A percentile compares a stretch with the other conserved stretches of the same genome.
Conservation (phyloP, 192 early-diverging fungal species). For the Mortierella antarctica region DNA sequence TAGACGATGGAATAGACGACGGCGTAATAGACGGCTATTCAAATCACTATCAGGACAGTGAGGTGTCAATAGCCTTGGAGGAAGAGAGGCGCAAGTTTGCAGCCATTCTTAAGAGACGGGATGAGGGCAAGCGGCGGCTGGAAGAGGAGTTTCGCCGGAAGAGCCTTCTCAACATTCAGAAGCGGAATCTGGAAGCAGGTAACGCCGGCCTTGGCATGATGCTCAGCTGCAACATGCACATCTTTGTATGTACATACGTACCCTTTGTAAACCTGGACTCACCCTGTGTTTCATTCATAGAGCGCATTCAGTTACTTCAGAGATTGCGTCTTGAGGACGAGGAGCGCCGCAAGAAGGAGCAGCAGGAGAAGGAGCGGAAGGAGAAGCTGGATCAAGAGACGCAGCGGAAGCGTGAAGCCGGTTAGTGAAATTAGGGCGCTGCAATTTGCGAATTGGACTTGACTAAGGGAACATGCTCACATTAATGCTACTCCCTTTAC, state of each 20-base stretch:
- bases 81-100: slow-evolving; percentile 23
- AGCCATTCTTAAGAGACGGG: slow-evolving; percentile 10
- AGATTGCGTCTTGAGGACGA: slow-evolving; percentile 36
- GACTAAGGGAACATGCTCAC: background rate
- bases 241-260: background rate
- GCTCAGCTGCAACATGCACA: background rate
- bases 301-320: slow-evolving; percentile 30
- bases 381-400: slow-evolving; percentile 29
- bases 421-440: slow-evolving; percentile 1
- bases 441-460: background rate
- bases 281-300: slow-evolving; percentile 1
- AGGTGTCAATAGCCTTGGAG: slow-evolving; percentile 1
- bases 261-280: background rate
- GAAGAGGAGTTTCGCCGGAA: slow-evolving; percentile 12
- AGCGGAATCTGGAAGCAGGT: slow-evolving; percentile 36
- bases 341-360: slow-evolving; percentile 20
- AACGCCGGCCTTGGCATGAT: background rate
- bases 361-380: slow-evolving; percentile 21
- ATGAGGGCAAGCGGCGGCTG: slow-evolving; percentile 1
- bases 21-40: slow-evolving; percentile 25
- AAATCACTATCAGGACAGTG: slow-evolving; percentile 9
- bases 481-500: background rate
- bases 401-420: slow-evolving; percentile 29
- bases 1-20: slow-evolving; percentile 6
- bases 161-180: slow-evolving; percentile 14